Base-by-base conservation (phyloP, 208 protist genomes). In the Hexamita inflata region DNA sequence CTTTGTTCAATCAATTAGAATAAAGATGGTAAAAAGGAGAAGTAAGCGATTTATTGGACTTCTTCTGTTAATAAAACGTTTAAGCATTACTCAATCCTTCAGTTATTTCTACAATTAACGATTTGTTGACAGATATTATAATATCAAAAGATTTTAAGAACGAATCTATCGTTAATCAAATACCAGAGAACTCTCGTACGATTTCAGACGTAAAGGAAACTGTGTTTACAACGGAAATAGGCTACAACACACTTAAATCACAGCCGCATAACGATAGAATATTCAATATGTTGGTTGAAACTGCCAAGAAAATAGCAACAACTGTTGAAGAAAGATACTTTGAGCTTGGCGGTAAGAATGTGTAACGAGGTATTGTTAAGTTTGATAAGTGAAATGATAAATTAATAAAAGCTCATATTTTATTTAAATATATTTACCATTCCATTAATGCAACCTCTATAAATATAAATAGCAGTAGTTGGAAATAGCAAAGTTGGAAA, bases 131-230 rank as follows among this genome's bases (percentile, higher is more conserved):
- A 15, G 60, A 66, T 34, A 66, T 66, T 34, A 15, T 66, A 19
- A 66, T 30, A 38, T 66, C 60, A 38, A 13, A n/a, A 34, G 30
- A 66, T 38, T 66, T 66, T 30, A 15, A 66, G 29, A 66, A 66
- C 24, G 34, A 38, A 66, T n/a, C 24, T 15, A 24, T 66, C 13
- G 60, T 15, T 38, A 30, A 66, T 15, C 34, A 66, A 15, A 30
- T 66, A 13, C 24, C 24, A 40, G 60, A 66, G 15, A 30, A 38
- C 30, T 15, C 60, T 24, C 13, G 60, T 15, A 24, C 60, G 24
- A 30, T 66, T 40, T 15, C 24, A 15, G 60, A 66, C 60, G 34
- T 66, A 15, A 38, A 15, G 15, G 60, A 15, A n/a, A 30, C 15
- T 15, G 60, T 30, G 24, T 34, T 66, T 38, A 15, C 15, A 15